Evolutionary conservation across 2,329 filamentous ascomycete species (phyloP), one percentile per base, ranked within the genome.

Genomic region (Pestalotiopsis sp.): DNA sequence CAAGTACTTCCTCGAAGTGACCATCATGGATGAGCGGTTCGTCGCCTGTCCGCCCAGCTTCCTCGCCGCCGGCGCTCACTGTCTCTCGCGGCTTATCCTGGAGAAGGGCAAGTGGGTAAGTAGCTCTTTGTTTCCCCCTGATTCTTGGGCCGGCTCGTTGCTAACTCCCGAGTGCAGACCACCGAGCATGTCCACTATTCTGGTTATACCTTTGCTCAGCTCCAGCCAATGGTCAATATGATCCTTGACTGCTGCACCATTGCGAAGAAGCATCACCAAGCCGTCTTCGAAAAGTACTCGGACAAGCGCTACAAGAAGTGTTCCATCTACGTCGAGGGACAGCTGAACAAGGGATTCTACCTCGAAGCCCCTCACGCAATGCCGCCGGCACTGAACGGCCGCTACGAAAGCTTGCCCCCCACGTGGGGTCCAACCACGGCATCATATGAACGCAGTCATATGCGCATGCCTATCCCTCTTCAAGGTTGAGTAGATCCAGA

Each of bases 11-110:
- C 86, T 99, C 31, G 96, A 99, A 80, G 88, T 98, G 67, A 97
- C 94, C 49, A 91, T 98, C 79, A 98, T 98, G 94, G 96, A 99
- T 78, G 95, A 98, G 84, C 92, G 95, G 23, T 98, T 99, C 77
- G 94, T 99, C 45, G 93, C 93, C 31, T 94, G 92, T 74, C 92
- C 93, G 39, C 93, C 95, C 2, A 98, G 95, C 85, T 98, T 93
- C 79, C 84, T 95, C 66, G 93, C 96, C 67, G 96, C 96, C 20
- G 95, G 93, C 36, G 93, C 96, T 27, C 96, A 99, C 80, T 98
- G 95, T 78, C 85, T 99, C 64, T 93, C 96, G 56, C 92, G 95
- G 69, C 81, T 95, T 76, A 93, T 99, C 86, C 84, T 99, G 69
- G 90, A 90, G 78, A 98, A 97, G 85, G 96, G 96, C 71, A 90